phyloP scores from a whole-genome alignment of 1,139 yeast genomes.

The Arxiozyma telluris region DNA sequence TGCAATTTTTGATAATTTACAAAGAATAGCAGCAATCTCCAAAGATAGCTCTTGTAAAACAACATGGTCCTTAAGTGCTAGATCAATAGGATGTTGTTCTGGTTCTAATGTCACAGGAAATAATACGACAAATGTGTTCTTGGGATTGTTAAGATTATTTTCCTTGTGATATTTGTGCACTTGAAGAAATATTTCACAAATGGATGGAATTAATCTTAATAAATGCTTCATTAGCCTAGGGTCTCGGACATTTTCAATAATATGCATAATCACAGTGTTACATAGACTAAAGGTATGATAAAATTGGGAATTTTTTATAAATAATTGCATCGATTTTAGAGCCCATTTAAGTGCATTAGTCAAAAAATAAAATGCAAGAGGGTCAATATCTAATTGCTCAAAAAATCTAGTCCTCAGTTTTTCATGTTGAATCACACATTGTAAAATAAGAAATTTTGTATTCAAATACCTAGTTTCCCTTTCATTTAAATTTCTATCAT shows the following conservation, averaged over 20 bases:
- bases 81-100: slow-evolving; percentile 57
- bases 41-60: slow-evolving; percentile 59
- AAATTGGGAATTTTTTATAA: slow-evolving; percentile 40
- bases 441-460: slow-evolving; percentile 17
- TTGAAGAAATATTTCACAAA: slow-evolving; percentile 44
- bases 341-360: slow-evolving; percentile 45
- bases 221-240: slow-evolving; percentile 38
- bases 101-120: slow-evolving; percentile 69
- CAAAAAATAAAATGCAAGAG: slow-evolving; percentile 13
- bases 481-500: slow-evolving; percentile 7
- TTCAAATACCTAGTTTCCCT: slow-evolving; percentile 18
- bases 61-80: slow-evolving; percentile 60
- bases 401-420: slow-evolving; percentile 11
- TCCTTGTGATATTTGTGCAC: slow-evolving; percentile 47
- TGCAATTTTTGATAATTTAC: slow-evolving; percentile 48
- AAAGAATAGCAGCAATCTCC: slow-evolving; percentile 56
- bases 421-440: slow-evolving; percentile 10
- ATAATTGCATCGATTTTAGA: slow-evolving; percentile 47
- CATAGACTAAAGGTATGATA: slow-evolving; percentile 39
- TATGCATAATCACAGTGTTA: slow-evolving; percentile 41
- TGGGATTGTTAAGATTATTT: slow-evolving; percentile 45
- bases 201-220: slow-evolving; percentile 43
- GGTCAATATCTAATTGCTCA: slow-evolving; percentile 7
- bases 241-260: slow-evolving; percentile 16
- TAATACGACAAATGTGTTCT: slow-evolving; percentile 53